Conservation (phyloP, 495 filamentous ascomycete species). For the Aspergillus hancockii region DNA sequence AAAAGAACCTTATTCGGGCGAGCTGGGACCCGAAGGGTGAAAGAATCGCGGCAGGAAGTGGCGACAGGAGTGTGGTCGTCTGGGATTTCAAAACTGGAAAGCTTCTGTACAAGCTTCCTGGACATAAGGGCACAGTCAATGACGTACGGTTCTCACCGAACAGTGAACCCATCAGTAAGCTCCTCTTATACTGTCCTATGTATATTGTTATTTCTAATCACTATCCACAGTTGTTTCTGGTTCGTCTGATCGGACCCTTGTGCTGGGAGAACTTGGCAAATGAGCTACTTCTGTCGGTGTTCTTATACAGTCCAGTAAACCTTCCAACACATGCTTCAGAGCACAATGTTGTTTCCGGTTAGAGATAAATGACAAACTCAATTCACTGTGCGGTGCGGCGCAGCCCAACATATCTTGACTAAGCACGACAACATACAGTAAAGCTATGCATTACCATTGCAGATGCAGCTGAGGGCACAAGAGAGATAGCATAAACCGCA, state of each 20-base stretch:
- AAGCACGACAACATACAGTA: background rate
- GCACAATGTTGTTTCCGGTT: background rate
- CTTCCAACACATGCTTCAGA: background rate
- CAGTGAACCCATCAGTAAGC: constrained; percentile 87
- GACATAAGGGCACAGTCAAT: constrained; percentile 94
- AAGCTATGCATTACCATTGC: background rate
- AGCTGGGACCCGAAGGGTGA: constrained; percentile 89
- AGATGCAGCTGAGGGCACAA: background rate
- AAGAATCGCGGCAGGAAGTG: constrained; percentile 84
- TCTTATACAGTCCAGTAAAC: background rate
- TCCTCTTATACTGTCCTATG: constrained; percentile 2
- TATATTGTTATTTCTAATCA: constrained; percentile 8
- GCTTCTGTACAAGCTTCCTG: constrained; percentile 89
- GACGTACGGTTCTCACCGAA: constrained; percentile 86
- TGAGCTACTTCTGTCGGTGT: constrained; percentile 25
- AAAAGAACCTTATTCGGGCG: constrained; percentile 89
- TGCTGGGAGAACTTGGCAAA: constrained; percentile 75
- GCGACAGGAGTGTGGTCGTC: constrained; percentile 85
- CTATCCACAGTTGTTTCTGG: constrained; percentile 71
- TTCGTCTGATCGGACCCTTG: constrained; percentile 77
- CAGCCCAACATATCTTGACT: background rate
- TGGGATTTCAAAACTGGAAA: constrained; percentile 85
- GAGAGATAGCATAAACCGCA: background rate
- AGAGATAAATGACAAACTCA: background rate
- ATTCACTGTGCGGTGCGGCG: background rate